phyloP scores from a whole-genome alignment of 495 filamentous ascomycete species.

The Rostrohypoxylon terebratum region DNA sequence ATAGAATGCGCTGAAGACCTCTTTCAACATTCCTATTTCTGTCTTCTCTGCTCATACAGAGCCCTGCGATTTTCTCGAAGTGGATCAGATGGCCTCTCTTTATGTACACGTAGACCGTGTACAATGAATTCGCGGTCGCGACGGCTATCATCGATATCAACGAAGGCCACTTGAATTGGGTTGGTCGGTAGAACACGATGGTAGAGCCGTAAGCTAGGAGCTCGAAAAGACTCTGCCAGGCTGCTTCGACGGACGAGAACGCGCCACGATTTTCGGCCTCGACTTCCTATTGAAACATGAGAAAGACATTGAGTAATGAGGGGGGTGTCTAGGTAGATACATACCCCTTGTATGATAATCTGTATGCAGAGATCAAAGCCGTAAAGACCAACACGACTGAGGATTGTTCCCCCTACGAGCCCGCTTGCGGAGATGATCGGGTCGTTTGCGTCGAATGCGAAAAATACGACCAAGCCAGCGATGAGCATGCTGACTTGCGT shows the following conservation, averaged over 20 bases:
- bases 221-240: conserved; percentile 2
- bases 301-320: not conserved
- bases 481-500: not conserved
- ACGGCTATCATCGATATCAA: not conserved
- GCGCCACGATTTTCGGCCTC: not conserved
- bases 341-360: conserved; percentile 5
- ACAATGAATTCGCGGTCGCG: not conserved
- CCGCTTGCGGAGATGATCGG: not conserved
- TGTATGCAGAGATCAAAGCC: not conserved
- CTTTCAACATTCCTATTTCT: not conserved
- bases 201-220: not conserved
- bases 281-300: not conserved
- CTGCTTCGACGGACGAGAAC: not conserved
- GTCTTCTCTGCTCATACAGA: not conserved
- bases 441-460: not conserved
- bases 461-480: not conserved
- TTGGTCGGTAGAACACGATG: not conserved
- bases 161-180: conserved; percentile 1
- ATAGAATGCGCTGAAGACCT: not conserved
- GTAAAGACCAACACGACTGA: not conserved
- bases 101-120: conserved; percentile 3
- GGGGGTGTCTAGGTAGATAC: not conserved
- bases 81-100: conserved; percentile 4
- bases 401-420: not conserved
- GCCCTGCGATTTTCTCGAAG: not conserved